Evolutionary conservation across 345 rosid species (phyloP), one percentile per base, ranked within the genome.

Genomic region (Excoecaria cochinchinensis): DNA sequence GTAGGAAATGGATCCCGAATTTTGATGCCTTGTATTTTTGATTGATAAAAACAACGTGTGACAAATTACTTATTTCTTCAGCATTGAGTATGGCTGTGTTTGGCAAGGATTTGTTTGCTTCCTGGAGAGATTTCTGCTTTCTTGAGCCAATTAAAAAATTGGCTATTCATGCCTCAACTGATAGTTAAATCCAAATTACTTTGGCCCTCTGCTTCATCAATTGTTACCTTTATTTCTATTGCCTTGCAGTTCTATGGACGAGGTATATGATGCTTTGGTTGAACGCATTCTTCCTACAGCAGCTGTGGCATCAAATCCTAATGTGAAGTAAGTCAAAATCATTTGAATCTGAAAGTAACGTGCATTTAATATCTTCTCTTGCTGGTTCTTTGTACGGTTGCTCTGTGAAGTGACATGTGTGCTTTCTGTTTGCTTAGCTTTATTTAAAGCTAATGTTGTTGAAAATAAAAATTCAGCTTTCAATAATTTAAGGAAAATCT

Each of bases 251-350:
- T 82, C 84, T 75, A 93, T 95, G 98, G 87, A 89, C 79, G 96
- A 93, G 79, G 83, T 90, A 56, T 95, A 86, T 83, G 92, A 91
- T 81, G 79, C 78, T 85, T 82, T 95, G 82, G 97, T 86, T 25
- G 87, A 86, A 64, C 88, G 86, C 48, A 72, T 93, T 70, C 79
- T 91, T 77, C 92, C 96, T 67, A 62, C 90, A 22, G 89, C 87
- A 81, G 89, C 90, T 24, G 77, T 78, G 25, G 88, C 89, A 78
- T 85, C 84, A 69, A 84, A 85, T 80, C 83, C 86, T 51, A 79
- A 79, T 82, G 39, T 75, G 25, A 92, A 90, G 97, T 91, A 80
- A 83, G 96, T 76, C 74, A 52, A 55, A 24, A 36, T 66, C 66
- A 51, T 55, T 73, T 69, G 25, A 65, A 77, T 50, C 14, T 25